phyloP scores from a whole-genome alignment of 495 filamentous ascomycete species.

The Parmelia sp. region DNA sequence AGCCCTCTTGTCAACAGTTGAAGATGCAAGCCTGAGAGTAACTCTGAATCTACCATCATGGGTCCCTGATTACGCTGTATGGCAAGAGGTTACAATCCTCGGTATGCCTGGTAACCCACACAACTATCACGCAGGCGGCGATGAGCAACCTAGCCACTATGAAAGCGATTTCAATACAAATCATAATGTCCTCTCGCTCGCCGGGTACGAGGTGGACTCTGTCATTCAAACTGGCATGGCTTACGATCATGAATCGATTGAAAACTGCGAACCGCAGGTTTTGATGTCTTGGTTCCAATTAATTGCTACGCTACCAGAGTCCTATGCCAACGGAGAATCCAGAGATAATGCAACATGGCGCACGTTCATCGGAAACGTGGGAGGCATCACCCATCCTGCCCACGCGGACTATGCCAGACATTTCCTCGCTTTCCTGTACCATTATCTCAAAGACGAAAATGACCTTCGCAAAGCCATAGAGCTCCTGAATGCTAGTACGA shows the following conservation, averaged over 20 bases:
- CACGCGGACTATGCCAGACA: background rate
- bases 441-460: background rate
- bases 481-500: background rate
- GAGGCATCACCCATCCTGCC: background rate
- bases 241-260: background rate
- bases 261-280: background rate
- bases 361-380: background rate
- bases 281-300: background rate
- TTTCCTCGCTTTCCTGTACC: background rate
- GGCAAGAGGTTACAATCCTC: background rate
- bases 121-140: background rate
- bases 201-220: background rate
- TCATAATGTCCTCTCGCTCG: background rate
- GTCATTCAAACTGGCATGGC: background rate
- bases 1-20: background rate
- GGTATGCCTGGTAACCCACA: background rate
- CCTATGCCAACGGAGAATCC: background rate
- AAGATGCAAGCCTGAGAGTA: background rate
- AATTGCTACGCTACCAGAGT: background rate
- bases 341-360: background rate
- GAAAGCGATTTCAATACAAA: background rate
- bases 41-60: background rate
- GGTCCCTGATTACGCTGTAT: background rate
- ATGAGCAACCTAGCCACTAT: background rate
- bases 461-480: background rate